Base-by-base conservation (phyloP, 345 rosid species). In the Orychophragmus violaceus region DNA sequence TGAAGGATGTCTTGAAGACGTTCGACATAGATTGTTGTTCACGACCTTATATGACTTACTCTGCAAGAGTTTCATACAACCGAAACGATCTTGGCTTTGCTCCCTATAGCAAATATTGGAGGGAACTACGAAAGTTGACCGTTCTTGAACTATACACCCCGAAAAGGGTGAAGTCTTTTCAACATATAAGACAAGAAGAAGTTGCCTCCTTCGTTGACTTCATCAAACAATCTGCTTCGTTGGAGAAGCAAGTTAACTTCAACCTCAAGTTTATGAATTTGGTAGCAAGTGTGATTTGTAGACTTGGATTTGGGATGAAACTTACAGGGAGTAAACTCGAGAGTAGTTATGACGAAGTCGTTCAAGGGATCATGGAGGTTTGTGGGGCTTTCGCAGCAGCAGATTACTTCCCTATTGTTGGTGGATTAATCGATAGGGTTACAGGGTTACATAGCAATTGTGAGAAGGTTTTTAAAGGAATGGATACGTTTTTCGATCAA, bases 401-500 rank as follows among this genome's bases (percentile, higher is more conserved):
- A 0, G 85, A 85, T 29, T 76, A 18, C 37, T 52, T 85, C 30
- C 82, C 78, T 0, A 11, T 24, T 19, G 8, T 74, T 0, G 83
- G 86, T 45, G 55, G 74, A 71, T 42, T 80, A 1, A 29, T 77
- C 3, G 81, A 83, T 46, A 39, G 50, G 49, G 2, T 27, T 22
- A 52, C 58, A 0, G 35, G 58, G 12, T 27, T 52, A 27, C 58
- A 52, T 52, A 8, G 58, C 21, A 77, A 59, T 58, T 44, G 72
- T 0, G 80, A 80, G 41, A 66, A 50, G 64, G 68, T 44, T 57
- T 81, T 79, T 69, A 33, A 27, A 8, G 68, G 69, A 19, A 8
- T 79, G 27, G 87, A 87, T 56, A 3, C 51, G 4, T 76, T 82
- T 60, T 79, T 74, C 8, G 62, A 78, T 9, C 55, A 79, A 14